phyloP scores from a whole-genome alignment of 257 asterid genomes.

The Jacaranda mimosifolia region DNA sequence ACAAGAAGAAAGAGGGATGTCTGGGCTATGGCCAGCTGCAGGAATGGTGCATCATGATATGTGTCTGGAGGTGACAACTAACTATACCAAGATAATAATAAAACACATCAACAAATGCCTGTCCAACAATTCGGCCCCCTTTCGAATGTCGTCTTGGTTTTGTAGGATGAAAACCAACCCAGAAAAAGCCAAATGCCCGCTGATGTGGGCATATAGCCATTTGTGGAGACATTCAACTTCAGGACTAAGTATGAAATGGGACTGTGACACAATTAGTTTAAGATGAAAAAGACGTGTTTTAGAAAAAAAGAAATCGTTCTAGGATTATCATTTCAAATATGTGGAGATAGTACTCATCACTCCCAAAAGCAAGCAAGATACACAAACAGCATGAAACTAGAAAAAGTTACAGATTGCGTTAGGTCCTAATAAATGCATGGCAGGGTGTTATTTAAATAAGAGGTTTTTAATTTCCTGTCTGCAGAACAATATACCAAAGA shows the following conservation, averaged over 20 bases:
- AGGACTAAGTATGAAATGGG: background rate
- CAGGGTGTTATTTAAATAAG: background rate
- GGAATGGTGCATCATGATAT: background rate
- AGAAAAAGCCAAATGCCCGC: background rate
- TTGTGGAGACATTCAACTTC: background rate
- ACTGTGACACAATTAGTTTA: background rate
- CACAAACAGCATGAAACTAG: background rate
- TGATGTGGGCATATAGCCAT: background rate
- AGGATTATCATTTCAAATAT: background rate
- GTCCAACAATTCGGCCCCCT: background rate
- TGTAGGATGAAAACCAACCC: background rate
- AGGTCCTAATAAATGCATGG: background rate
- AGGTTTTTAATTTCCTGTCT: background rate
- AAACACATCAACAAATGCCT: background rate
- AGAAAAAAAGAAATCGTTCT: background rate
- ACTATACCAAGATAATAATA: background rate
- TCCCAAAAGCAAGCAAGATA: slow-evolving; percentile 1
- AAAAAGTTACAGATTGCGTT: background rate
- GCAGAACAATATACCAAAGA: background rate
- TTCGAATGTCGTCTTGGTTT: background rate
- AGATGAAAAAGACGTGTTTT: background rate
- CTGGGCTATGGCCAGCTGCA: background rate
- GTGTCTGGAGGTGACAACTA: background rate
- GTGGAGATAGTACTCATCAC: background rate
- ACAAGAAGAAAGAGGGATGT: background rate